Percentiles rank a stretch among this genome's conserved stretches.
phyloP scores from a whole-genome alignment of 1,139 yeast genomes.

The Nakaseomyces sp. region DNA sequence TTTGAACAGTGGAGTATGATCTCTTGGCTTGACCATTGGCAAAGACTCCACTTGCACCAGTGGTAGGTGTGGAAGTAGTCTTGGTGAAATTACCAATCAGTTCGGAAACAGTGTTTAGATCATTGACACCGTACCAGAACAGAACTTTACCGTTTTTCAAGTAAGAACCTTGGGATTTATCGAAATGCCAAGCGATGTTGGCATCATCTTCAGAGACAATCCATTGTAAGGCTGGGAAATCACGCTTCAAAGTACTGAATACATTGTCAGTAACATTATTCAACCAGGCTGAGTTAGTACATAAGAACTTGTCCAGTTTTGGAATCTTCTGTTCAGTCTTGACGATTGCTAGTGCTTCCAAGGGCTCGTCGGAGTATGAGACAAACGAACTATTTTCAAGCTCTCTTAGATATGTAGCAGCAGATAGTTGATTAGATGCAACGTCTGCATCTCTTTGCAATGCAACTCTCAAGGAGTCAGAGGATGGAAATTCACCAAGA shows the following conservation, averaged over 20 bases:
- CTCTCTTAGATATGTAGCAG: constrained; percentile 71
- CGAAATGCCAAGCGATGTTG: constrained; percentile 85
- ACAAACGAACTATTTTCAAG: constrained; percentile 59
- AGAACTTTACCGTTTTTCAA: constrained; percentile 80
- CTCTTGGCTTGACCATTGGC: constrained; percentile 31
- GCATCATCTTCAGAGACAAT: constrained; percentile 83
- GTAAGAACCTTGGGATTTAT: constrained; percentile 89
- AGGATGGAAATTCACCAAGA: constrained; percentile 57
- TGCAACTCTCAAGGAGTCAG: constrained; percentile 69
- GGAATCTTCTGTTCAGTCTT: constrained; percentile 43
- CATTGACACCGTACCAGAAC: constrained; percentile 88
- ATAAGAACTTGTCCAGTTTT: constrained; percentile 77
- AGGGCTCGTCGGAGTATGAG: constrained; percentile 91
- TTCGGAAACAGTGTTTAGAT: constrained; percentile 52
- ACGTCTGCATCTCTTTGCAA: constrained; percentile 71
- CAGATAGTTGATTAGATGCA: constrained; percentile 60
- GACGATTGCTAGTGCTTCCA: constrained; percentile 88
- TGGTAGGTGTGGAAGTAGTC: constrained; percentile 16
- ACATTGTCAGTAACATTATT: constrained; percentile 94
- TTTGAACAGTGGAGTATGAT: constrained; percentile 29
- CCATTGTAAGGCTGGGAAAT: constrained; percentile 73
- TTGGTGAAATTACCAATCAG: constrained; percentile 58
- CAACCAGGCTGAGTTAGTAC: constrained; percentile 90
- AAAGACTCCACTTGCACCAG: constrained; percentile 27
- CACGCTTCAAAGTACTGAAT: constrained; percentile 72